Percentiles rank a stretch among this genome's conserved stretches.
Conservation (phyloP, 345 rosid species). For the Passiflora organensis region DNA sequence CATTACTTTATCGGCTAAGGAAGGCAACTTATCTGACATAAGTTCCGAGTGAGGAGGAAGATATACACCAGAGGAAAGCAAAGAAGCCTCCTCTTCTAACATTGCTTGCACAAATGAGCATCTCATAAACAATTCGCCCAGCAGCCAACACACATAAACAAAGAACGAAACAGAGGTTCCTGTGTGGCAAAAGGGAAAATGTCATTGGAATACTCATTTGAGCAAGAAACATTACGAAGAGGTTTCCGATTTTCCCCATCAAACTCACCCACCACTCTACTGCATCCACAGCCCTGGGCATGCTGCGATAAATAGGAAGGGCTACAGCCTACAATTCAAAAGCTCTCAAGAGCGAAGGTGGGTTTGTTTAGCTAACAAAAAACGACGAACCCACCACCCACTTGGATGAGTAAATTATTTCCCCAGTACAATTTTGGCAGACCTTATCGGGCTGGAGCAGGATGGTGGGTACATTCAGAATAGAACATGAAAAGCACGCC, state of each 20-base stretch:
- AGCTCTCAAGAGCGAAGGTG: neutral
- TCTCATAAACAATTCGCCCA: conserved; percentile 25
- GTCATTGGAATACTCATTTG: conserved; percentile 50
- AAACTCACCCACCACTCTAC: neutral
- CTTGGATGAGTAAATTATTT: conserved; percentile 11
- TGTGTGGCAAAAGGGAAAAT: neutral
- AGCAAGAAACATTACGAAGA: conserved; percentile 47
- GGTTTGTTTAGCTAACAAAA: neutral
- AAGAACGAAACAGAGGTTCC: neutral
- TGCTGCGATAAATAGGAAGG: conserved; percentile 9
- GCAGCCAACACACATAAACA: neutral
- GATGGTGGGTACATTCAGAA: conserved; percentile 4
- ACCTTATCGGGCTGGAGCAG: neutral
- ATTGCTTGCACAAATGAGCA: conserved; percentile 41
- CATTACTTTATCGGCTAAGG: too few species aligned
- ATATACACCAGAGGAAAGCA: neutral
- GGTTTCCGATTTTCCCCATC: neutral
- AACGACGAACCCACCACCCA: too few species aligned
- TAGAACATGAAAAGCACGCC: neutral
- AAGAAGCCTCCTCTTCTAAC: conserved; percentile 22
- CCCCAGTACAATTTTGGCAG: neutral
- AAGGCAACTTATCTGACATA: too few species aligned
- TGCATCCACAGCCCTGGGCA: neutral
- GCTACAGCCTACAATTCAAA: too few species aligned
- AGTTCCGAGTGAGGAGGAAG: too few species aligned